Base-by-base conservation (phyloP, 2,329 filamentous ascomycete species). In the Furcasterigmium furcatum region DNA sequence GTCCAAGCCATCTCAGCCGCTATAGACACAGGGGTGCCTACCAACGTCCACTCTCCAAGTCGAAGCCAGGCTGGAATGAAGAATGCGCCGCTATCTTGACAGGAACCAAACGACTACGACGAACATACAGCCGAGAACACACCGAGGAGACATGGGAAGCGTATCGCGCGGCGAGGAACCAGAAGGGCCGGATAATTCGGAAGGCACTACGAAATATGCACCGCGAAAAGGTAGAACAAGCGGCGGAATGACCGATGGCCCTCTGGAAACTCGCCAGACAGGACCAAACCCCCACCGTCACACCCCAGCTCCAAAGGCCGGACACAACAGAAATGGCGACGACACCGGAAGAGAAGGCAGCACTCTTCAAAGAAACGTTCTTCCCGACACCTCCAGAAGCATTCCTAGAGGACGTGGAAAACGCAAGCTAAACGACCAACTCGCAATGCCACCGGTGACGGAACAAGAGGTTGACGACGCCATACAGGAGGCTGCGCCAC, bases 401-500 rank as follows among this genome's bases (percentile, higher is more conserved):
- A 13, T 8, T 8, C 24, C 44, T 43, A 10, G n/a, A 12, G 22
- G 44, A 46, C 20, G 43, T 46, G 7, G n/a, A 42, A 18, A 43
- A 46, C n/a, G 24, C 9, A 43, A 16, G 12, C 12, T 46, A 39
- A 42, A 41, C 16, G 38, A 46, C 39, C 20, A 46, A 13, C 34
- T 46, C 2, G 5, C 10, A 3, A 13, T 43, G 14, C 44, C 25
- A 16, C 34, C 7, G 27, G 19, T 45, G 25, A 20, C 7, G 9
- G 29, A 39, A 27, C 22, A 19, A 4, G 35, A 47, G 39, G 27
- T 44, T 2, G 22, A 47, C 16, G 36, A 44, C 13, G 41, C 45
- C n/a, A 41, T 44, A 10, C 14, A 38, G 10, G 45, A 55, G 45
- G 53, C 53, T 44, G 41, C 51, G 18, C 46, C 46, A 22, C 46